Conservation (phyloP, 306 rosid species). For the Rosa rugosa region DNA sequence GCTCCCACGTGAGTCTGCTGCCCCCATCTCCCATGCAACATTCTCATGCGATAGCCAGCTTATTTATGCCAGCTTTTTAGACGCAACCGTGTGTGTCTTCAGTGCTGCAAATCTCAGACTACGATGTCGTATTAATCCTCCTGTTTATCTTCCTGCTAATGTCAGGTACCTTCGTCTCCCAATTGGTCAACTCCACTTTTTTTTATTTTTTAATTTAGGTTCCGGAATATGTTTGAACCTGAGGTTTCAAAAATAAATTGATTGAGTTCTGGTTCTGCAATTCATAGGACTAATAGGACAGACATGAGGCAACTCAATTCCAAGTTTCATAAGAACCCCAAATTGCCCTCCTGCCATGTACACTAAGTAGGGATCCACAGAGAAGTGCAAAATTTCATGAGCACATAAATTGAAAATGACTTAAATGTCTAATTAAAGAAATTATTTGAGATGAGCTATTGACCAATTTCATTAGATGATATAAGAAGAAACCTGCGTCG, state of each 20-base stretch:
- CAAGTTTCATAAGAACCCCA: not conserved
- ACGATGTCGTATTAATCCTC: constrained; percentile 82
- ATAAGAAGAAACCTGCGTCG: not conserved
- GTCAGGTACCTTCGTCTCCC: constrained; percentile 54
- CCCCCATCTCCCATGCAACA: constrained; percentile 94
- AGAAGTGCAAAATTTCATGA: not conserved
- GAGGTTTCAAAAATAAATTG: not conserved
- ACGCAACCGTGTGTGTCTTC: constrained; percentile 75
- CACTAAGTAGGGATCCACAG: not conserved
- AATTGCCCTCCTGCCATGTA: not conserved
- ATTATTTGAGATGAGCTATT: not conserved
- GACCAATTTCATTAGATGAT: not conserved
- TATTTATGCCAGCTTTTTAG: constrained; percentile 86
- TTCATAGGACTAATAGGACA: not conserved
- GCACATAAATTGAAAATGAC: not conserved
- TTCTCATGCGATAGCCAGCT: constrained; percentile 98
- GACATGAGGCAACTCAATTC: not conserved
- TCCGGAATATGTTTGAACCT: not conserved
- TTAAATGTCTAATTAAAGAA: not conserved
- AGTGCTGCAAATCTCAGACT: constrained; percentile 76
- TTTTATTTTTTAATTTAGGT: not conserved
- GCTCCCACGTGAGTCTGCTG: constrained; percentile 69
- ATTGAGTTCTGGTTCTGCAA: not conserved
- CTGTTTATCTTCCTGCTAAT: constrained; percentile 74
- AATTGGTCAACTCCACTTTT: not conserved